These are phyloP conservation scores for Aspergillus pseudoglaucus DNA, from an alignment of 2,329 filamentous ascomycete species.

Conservation along the genomic window DNA sequence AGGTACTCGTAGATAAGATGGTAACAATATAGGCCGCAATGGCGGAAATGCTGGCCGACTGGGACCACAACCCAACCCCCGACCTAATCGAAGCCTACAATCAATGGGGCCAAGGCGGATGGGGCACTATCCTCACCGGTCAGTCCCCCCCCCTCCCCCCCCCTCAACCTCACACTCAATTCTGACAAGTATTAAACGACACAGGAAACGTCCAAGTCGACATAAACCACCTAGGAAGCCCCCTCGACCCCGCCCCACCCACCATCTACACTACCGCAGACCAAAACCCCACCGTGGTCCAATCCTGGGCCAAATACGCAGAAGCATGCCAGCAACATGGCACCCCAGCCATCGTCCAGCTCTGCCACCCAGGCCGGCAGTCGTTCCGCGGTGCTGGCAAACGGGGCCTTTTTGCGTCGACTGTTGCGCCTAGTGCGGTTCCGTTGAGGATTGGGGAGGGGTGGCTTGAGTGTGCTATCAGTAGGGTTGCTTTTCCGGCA, in stretches of 20 bases:
- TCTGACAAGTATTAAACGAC: not conserved
- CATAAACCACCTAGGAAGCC: conserved; percentile 33
- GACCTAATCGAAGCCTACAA: conserved; percentile 43
- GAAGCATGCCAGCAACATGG: conserved; percentile 30
- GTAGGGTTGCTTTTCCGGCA: conserved; percentile 35
- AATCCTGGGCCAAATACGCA: conserved; percentile 24
- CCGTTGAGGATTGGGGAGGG: conserved; percentile 35
- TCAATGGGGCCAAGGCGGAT: conserved; percentile 43
- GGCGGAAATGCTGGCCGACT: conserved; percentile 40
- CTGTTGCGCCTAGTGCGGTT: conserved; percentile 35
- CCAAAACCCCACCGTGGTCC: conserved; percentile 12
- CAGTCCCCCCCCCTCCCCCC: conserved; percentile 11
- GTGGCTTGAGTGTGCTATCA: conserved; percentile 28
- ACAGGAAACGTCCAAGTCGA: conserved; percentile 41
- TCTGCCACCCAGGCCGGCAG: conserved; percentile 42
- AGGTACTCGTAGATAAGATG: not conserved
- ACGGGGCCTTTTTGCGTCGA: conserved; percentile 24
- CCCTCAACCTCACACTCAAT: not conserved
- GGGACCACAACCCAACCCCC: conserved; percentile 40
- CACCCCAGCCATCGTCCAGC: conserved; percentile 38
- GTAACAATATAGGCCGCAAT: conserved; percentile 38
- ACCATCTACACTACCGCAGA: conserved; percentile 19
- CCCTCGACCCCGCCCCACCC: conserved; percentile 23
- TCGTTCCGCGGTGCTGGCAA: conserved; percentile 35
- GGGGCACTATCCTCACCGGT: conserved; percentile 40